These are phyloP conservation scores for Acer campestre DNA, from an alignment of 345 rosid genomes.

Conservation along the genomic window DNA sequence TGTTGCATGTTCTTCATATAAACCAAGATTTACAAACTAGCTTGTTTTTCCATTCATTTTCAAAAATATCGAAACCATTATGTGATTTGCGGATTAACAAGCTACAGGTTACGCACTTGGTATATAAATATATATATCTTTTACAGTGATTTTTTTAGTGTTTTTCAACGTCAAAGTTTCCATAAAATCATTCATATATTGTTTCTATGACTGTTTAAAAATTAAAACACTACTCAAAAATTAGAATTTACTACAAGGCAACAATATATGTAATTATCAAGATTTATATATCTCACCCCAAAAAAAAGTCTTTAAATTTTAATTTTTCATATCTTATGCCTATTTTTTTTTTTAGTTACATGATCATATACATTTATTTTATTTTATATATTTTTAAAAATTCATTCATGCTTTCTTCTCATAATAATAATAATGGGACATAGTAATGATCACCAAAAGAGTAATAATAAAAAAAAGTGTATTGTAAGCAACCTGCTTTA, in stretches of 20 bases:
- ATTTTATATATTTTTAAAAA: no score
- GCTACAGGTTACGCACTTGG: no score
- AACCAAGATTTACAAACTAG: no score
- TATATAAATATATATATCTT: neutral
- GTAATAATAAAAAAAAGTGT: neutral
- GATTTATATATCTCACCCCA: no score
- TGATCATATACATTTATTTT: no score
- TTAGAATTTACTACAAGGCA: no score
- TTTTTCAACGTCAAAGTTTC: no score
- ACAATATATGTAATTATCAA: neutral
- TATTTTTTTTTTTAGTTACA: neutral
- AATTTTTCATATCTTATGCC: neutral
- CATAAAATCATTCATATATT: no score
- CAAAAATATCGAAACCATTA: no score
- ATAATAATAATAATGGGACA: neutral
- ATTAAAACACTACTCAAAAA: neutral
- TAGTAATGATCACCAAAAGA: neutral
- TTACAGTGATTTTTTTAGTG: neutral
- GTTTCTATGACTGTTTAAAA: neutral
- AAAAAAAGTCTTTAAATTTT: neutral
- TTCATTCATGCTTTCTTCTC: no score
- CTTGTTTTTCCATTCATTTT: no score
- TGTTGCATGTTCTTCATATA: neutral
- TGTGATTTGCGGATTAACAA: no score
- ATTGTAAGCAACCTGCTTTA: neutral